These are phyloP conservation scores for Penicillium goetzii DNA, from an alignment of 495 filamentous ascomycete species.

Conservation along the genomic window DNA sequence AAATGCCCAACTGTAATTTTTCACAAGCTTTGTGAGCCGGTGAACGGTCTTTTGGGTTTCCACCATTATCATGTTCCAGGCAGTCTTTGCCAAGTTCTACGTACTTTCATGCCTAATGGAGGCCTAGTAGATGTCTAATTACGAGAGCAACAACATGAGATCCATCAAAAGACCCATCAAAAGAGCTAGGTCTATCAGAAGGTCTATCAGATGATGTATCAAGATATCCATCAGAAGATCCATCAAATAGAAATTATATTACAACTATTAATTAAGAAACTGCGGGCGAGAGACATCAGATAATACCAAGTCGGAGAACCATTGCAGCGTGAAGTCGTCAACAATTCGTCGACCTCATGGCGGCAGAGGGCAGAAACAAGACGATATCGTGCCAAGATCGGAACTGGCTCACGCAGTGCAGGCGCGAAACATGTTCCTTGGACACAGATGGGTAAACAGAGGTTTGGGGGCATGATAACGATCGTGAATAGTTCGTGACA, in stretches of 20 bases:
- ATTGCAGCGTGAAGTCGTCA: conserved; percentile 23
- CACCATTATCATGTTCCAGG: background rate
- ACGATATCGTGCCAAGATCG: background rate
- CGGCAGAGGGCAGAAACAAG: background rate
- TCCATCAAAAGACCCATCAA: background rate
- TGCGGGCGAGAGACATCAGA: conserved; percentile 15
- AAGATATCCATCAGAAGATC: too few species aligned
- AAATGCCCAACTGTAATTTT: background rate
- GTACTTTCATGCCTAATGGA: background rate
- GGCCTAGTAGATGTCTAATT: too few species aligned
- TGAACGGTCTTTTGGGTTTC: background rate
- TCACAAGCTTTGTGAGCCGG: background rate
- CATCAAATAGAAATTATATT: conserved; percentile 32
- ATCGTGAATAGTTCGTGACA: conserved; percentile 34
- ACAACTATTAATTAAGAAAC: conserved; percentile 29
- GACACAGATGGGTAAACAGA: background rate
- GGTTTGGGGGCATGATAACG: conserved; percentile 22
- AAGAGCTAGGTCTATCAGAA: too few species aligned
- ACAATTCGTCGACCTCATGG: conserved; percentile 16
- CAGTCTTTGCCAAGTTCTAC: background rate
- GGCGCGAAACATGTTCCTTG: background rate
- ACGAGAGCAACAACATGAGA: background rate
- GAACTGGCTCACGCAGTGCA: background rate
- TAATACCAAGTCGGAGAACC: conserved; percentile 15
- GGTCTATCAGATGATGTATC: too few species aligned